phyloP scores from a whole-genome alignment of 164 flowering plant genomes.

The Annona cherimola region DNA sequence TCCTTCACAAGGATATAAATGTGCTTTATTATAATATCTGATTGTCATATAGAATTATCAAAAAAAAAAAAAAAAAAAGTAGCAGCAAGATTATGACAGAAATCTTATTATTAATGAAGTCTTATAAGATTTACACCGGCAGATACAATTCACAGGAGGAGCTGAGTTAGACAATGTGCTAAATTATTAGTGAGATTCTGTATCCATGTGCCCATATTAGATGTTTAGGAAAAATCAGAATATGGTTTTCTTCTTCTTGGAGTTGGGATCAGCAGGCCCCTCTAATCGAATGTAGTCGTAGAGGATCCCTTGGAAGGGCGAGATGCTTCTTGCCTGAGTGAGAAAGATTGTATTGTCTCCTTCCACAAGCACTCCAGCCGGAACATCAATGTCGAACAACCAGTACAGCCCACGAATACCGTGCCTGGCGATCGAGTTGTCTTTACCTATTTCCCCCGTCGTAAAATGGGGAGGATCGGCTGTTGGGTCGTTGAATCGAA shows the following conservation, averaged over 20 bases:
- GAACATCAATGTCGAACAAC: slow-evolving; percentile 39
- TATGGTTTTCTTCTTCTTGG: neutral
- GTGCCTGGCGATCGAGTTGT: slow-evolving; percentile 68
- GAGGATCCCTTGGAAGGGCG: slow-evolving; percentile 52
- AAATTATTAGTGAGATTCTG: too few species aligned
- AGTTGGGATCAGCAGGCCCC: slow-evolving; percentile 23
- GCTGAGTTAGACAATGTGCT: too few species aligned
- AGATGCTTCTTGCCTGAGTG: slow-evolving; percentile 32
- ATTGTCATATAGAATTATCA: too few species aligned
- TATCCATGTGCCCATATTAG: too few species aligned
- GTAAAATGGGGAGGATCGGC: slow-evolving; percentile 35
- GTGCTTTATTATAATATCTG: too few species aligned
- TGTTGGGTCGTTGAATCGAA: slow-evolving; percentile 9
- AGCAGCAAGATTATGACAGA: too few species aligned
- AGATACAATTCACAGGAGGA: too few species aligned
- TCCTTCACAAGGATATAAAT: too few species aligned
- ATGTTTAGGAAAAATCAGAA: neutral
- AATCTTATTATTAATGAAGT: too few species aligned
- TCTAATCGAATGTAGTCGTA: slow-evolving; percentile 73
- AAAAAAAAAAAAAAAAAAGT: too few species aligned
- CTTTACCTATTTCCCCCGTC: slow-evolving; percentile 55
- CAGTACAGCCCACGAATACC: slow-evolving; percentile 76
- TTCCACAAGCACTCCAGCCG: slow-evolving; percentile 24
- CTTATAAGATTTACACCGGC: too few species aligned
- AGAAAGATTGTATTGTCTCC: slow-evolving; percentile 58